These are phyloP conservation scores for Colletotrichum cuscutae DNA, from an alignment of 2,329 filamentous ascomycete species.

Conservation along the genomic window DNA sequence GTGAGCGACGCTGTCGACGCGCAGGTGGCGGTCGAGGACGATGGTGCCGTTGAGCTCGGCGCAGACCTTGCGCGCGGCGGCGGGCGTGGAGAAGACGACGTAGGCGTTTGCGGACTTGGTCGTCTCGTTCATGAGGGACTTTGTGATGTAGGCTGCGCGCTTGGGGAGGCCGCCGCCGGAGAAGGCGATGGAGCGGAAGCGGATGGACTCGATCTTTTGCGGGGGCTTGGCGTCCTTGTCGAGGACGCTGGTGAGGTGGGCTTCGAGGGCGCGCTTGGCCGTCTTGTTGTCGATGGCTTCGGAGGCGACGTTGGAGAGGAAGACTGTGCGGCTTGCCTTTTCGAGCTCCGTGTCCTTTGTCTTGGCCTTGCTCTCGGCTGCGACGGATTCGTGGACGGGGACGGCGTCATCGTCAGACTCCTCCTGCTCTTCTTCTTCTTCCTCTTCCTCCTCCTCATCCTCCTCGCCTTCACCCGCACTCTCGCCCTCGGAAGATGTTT, in stretches of 20 bases:
- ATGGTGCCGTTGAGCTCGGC: constrained; percentile 84
- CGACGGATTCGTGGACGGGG: constrained; percentile 68
- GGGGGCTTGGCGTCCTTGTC: constrained; percentile 59
- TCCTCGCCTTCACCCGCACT: constrained; percentile 47
- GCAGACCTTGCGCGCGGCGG: constrained; percentile 81
- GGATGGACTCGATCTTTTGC: constrained; percentile 87
- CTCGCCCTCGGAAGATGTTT: constrained; percentile 47
- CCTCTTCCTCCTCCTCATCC: constrained; percentile 56
- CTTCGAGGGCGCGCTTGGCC: constrained; percentile 80
- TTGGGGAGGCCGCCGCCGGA: constrained; percentile 82
- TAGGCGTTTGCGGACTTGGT: constrained; percentile 96
- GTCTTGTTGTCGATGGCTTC: constrained; percentile 84
- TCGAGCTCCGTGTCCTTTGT: constrained; percentile 71
- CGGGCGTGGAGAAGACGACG: constrained; percentile 81
- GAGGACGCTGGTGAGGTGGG: constrained; percentile 83
- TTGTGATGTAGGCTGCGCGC: constrained; percentile 92
- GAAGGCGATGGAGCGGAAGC: constrained; percentile 94
- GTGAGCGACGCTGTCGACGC: constrained; percentile 91
- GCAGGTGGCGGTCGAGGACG: constrained; percentile 86
- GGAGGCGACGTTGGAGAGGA: constrained; percentile 89
- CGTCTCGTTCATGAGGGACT: constrained; percentile 89
- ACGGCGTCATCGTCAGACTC: constrained; percentile 52
- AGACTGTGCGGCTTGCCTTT: constrained; percentile 90
- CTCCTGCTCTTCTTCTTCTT: constrained; percentile 54
- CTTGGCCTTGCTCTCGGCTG: constrained; percentile 60